These are phyloP conservation scores for Solanum gandarillasii DNA, from an alignment of 257 asterid genomes.

Conservation along the genomic window DNA sequence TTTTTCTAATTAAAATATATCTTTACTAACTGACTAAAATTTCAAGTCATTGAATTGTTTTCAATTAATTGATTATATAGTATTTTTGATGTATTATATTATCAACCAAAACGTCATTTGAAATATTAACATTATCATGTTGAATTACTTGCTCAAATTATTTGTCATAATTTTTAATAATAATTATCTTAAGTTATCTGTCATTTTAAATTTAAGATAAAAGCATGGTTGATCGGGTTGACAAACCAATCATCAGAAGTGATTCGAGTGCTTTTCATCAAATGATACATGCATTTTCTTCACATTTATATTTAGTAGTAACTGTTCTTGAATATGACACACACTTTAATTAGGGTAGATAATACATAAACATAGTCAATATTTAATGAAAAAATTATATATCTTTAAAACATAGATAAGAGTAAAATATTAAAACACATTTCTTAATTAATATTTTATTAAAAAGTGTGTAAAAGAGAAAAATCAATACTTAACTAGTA, in stretches of 20 bases:
- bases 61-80: not conserved
- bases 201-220: too few species aligned
- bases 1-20: not conserved
- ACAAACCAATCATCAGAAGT: accelerated
- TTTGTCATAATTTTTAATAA: not conserved
- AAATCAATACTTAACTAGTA: too few species aligned
- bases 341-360: too few species aligned
- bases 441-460: too few species aligned
- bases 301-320: too few species aligned
- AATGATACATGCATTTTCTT: not conserved
- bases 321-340: not conserved
- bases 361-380: too few species aligned
- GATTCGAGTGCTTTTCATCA: not conserved
- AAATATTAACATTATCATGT: not conserved
- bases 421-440: too few species aligned
- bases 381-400: too few species aligned
- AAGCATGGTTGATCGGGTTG: too few species aligned
- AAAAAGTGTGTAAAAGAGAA: too few species aligned
- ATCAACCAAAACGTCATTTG: not conserved
- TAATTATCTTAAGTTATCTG: not conserved
- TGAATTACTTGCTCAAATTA: not conserved
- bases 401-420: too few species aligned
- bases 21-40: not conserved
- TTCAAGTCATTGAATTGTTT: not conserved
- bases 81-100: not conserved